These are phyloP conservation scores for Vaccinium darrowii DNA, from an alignment of 148 eudicot species.

Conservation along the genomic window DNA sequence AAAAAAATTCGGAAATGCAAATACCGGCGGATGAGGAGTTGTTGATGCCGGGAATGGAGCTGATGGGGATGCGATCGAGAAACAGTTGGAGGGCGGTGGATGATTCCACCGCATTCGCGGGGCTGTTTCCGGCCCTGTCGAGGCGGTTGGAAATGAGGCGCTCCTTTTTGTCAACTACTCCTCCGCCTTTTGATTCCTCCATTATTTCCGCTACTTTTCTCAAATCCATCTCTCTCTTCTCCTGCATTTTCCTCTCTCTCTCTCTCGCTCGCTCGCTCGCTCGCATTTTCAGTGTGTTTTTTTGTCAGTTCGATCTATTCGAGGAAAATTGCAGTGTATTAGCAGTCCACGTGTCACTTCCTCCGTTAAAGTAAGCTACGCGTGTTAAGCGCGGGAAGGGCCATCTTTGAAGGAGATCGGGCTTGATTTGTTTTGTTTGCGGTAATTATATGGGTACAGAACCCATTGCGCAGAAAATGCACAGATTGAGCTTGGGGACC, in stretches of 20 bases:
- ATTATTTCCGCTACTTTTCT: slow-evolving; percentile 11
- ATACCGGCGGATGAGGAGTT: slow-evolving; percentile 21
- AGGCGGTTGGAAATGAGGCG: not conserved
- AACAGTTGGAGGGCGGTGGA: slow-evolving; percentile 34
- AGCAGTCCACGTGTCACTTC: no score
- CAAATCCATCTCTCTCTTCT: slow-evolving; percentile 11
- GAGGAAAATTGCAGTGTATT: not conserved
- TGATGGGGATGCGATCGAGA: slow-evolving; percentile 37
- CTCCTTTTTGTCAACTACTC: not conserved
- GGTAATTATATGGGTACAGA: no score
- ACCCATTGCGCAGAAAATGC: no score
- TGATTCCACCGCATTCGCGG: slow-evolving; percentile 14
- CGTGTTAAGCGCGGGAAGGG: no score
- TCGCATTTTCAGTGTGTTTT: not conserved
- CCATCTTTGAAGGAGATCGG: no score
- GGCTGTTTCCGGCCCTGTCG: not conserved
- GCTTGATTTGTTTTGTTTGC: no score
- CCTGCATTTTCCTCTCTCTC: slow-evolving; percentile 6
- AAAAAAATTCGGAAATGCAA: not conserved
- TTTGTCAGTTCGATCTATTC: no score
- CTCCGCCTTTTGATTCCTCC: slow-evolving; percentile 14
- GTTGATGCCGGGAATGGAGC: slow-evolving; percentile 26
- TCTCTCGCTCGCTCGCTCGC: not conserved
- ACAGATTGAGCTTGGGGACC: no score
- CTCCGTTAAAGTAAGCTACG: no score